Evolutionary conservation across 2,329 filamentous ascomycete species (phyloP).

Genomic region (Elsinoe australis): DNA sequence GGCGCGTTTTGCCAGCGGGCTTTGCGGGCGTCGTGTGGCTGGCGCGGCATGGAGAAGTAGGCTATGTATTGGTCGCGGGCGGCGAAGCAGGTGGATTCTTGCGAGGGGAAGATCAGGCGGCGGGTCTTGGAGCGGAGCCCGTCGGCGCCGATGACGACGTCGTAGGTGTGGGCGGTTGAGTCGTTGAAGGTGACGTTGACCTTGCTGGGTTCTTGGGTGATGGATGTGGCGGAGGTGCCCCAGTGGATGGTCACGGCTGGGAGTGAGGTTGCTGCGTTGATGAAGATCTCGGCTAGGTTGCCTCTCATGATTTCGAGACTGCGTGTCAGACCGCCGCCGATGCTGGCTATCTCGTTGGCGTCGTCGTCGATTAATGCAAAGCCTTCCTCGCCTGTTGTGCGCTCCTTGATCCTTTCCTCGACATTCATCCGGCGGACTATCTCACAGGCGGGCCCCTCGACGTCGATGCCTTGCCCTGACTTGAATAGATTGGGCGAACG

Average conservation of each 20-base stretch:
- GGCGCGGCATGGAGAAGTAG: constrained; percentile 26
- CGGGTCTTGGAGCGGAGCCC: constrained; percentile 26
- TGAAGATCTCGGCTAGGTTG: constrained; percentile 42
- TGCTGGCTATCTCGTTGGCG: constrained; percentile 17
- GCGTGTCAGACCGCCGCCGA: constrained; percentile 20
- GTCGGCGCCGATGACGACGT: constrained; percentile 27
- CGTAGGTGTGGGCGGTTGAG: constrained; percentile 21
- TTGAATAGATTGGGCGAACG: constrained; percentile 18
- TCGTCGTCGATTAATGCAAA: constrained; percentile 25
- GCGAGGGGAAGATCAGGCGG: constrained; percentile 23
- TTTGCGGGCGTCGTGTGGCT: constrained; percentile 18
- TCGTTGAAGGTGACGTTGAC: constrained; percentile 18
- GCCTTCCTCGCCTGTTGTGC: constrained; percentile 25
- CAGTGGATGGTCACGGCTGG: constrained; percentile 24
- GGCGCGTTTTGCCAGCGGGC: constrained; percentile 21
- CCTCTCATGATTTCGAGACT: constrained; percentile 44
- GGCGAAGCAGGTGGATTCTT: constrained; percentile 18
- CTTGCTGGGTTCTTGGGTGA: constrained; percentile 16
- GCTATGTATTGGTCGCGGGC: constrained; percentile 22
- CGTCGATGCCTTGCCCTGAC: constrained; percentile 27
- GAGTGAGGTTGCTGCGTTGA: constrained; percentile 24
- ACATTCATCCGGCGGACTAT: constrained; percentile 26
- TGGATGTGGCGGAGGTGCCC: constrained; percentile 20
- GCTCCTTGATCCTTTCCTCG: constrained; percentile 23
- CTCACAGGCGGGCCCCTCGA: constrained; percentile 24